Percentiles rank a stretch among this genome's conserved stretches.
These are phyloP conservation scores for Suillus occidentalis DNA, from an alignment of 768 basidiomycete species.

Conservation along the genomic window DNA sequence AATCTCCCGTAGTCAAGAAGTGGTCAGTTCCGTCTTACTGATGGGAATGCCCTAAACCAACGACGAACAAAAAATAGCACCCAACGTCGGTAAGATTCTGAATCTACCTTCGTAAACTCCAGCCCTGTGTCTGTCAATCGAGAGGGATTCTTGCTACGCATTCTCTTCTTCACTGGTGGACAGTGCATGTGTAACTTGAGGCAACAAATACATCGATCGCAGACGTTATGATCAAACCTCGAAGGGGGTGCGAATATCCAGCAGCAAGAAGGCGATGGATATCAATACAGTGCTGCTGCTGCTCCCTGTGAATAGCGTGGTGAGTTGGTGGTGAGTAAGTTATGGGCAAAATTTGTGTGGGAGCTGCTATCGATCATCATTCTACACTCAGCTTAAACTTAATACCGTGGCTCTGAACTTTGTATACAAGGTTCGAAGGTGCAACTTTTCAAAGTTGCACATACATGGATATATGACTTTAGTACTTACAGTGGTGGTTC, in stretches of 20 bases:
- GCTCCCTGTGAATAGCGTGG: not conserved
- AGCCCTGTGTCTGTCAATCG: not conserved
- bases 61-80: not conserved
- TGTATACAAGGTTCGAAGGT: slow-evolving; percentile 4
- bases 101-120: not conserved
- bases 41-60: not conserved
- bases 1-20: not conserved
- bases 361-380: not conserved
- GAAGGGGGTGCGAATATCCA: not conserved
- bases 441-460: not conserved
- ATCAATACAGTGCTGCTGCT: not conserved
- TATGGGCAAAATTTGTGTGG: not conserved
- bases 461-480: not conserved
- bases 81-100: not conserved
- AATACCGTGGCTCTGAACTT: not conserved
- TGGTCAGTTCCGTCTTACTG: not conserved
- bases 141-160: not conserved
- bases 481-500: not conserved
- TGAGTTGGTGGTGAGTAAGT: not conserved
- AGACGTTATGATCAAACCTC: not conserved
- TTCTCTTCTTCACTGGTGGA: not conserved
- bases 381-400: slow-evolving; percentile 5
- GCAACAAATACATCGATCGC: not conserved
- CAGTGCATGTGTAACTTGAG: not conserved
- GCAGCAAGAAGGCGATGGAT: not conserved